Evolutionary conservation across 208 protist genomes (phyloP), one percentile per base, ranked within the genome.

Genomic region (Phytomonas francai): DNA sequence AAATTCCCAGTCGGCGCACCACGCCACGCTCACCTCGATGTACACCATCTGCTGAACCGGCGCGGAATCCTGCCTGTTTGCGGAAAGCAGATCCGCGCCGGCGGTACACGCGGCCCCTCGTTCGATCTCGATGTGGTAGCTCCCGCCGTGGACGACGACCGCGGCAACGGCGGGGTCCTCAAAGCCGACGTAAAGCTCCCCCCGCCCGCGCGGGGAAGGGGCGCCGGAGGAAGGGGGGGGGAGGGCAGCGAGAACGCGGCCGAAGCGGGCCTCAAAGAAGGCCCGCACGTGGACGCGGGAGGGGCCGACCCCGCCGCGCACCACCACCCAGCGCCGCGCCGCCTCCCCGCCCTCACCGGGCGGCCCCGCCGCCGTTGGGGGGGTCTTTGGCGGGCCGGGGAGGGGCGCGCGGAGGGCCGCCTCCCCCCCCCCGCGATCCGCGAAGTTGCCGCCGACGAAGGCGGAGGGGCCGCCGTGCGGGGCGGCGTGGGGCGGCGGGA

Each of bases 201-300:
- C 80, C n/a, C n/a, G n/a, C n/a, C n/a, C n/a, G n/a, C n/a, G n/a
- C n/a, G n/a, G n/a, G 6, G 72, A 71, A 12, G 31, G 57, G 22
- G 54, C 45, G 59, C 22, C 33, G 19, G 54, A n/a, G 29, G 33
- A 27, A 54, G 61, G 32, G 34, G 83, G 77, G 28, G 74, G 29
- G 57, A 70, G 66, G 72, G 91, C 84, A 16, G 73, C 79, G n/a
- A 87, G 73, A 12, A 85, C 90, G 60, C 74, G 77, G n/a, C 88
- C 88, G 33, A 88, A 77, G 66, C 68, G 72, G 60, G 77, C 60
- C 56, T 94, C 88, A n/a, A 94, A 74, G 69, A 74, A 89, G 70
- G 85, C 84, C n/a, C 87, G 84, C 64, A 90, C 77, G 45, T 84
- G 76, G 34, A 88, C 66, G 59, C 89, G 78, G 57, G 65, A 73